Evolutionary conservation across 306 rosid species (phyloP).

Genomic region (Cucumis melo): DNA sequence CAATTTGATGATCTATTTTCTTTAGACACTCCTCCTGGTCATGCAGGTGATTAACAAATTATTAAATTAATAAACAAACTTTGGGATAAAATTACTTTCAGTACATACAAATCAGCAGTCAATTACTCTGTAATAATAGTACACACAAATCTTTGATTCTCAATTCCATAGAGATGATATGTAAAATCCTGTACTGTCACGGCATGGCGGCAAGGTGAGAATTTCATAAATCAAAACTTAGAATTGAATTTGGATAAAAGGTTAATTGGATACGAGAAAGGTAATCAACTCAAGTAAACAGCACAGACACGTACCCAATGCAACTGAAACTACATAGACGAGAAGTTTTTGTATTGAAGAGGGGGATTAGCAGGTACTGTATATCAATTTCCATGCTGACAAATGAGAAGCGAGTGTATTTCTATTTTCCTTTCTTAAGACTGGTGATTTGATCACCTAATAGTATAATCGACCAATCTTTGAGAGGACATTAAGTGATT

Average conservation of each 20-base stretch:
- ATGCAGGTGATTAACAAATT: neutral
- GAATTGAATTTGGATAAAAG: neutral
- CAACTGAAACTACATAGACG: conserved; percentile 1
- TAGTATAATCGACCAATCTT: neutral
- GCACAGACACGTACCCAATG: neutral
- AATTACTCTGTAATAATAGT: neutral
- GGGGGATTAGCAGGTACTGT: neutral
- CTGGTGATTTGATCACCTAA: neutral
- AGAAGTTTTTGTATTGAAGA: neutral
- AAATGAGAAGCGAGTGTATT: neutral
- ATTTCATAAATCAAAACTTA: neutral
- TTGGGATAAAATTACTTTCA: neutral
- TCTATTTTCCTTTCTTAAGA: too few relatives aligned
- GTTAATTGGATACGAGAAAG: neutral
- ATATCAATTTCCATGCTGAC: neutral
- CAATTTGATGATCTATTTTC: neutral
- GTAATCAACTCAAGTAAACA: neutral
- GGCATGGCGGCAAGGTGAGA: neutral
- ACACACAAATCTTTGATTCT: neutral
- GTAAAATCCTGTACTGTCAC: neutral
- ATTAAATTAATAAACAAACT: neutral
- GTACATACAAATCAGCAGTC: too few relatives aligned
- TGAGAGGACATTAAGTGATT: conserved; percentile 1
- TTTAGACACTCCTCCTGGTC: neutral
- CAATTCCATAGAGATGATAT: neutral